Conservation (phyloP, 305 asterid species). For the Fraxinus greggii region DNA sequence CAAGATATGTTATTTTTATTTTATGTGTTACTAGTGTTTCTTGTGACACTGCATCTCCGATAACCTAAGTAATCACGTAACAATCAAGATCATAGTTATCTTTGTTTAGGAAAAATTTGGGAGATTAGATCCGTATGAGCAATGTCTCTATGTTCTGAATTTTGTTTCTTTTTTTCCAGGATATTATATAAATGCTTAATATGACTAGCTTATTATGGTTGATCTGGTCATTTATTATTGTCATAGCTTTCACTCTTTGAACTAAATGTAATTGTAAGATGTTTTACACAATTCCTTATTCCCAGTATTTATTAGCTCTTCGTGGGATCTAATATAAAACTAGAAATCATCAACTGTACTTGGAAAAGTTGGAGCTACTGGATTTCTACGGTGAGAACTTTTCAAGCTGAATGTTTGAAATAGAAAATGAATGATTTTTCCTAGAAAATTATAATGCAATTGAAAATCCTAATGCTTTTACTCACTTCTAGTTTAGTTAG, state of each 20-base stretch:
- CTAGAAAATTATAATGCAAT: background rate
- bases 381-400: background rate
- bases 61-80: constrained; percentile 4
- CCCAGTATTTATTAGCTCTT: background rate
- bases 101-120: background rate
- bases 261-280: background rate
- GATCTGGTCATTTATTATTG: background rate
- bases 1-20: background rate
- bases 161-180: background rate
- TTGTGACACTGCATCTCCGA: constrained; percentile 8
- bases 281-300: background rate
- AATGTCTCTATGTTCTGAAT: background rate
- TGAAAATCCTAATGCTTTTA: background rate
- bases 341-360: background rate
- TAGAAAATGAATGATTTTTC: background rate
- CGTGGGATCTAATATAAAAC: background rate
- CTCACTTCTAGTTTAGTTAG: background rate
- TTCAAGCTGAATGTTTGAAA: background rate
- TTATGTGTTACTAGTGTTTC: constrained; percentile 14
- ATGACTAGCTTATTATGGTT: background rate
- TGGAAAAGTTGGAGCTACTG: background rate
- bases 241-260: background rate
- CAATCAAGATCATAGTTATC: background rate
- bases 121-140: background rate
- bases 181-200: background rate